Evolutionary conservation across 345 rosid species (phyloP).

Genomic region (Moringa oleifera): DNA sequence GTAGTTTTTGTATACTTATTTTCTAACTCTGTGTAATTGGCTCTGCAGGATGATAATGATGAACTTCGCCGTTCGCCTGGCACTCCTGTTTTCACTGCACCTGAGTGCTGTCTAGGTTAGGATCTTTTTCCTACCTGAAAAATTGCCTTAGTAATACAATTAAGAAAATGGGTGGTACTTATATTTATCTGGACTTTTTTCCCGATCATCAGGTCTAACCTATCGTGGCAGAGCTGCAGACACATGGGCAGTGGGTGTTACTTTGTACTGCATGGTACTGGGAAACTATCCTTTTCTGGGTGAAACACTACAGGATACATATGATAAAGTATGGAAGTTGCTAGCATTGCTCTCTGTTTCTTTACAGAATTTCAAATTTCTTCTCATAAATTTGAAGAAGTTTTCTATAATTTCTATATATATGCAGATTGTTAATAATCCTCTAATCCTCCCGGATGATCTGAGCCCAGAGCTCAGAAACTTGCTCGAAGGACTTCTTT

Average conservation of each 20-base stretch:
- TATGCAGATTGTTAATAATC: constrained; percentile 73
- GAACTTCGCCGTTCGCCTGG: constrained; percentile 98
- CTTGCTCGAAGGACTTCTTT: constrained; percentile 81
- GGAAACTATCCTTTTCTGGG: constrained; percentile 94
- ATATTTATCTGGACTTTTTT: background rate
- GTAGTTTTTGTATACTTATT: background rate
- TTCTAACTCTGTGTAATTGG: constrained; percentile 1
- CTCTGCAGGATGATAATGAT: constrained; percentile 78
- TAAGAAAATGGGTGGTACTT: background rate
- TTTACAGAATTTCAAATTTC: background rate
- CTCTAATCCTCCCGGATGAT: constrained; percentile 56
- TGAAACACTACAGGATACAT: constrained; percentile 90
- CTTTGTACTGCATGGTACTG: constrained; percentile 78
- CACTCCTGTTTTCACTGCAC: constrained; percentile 99
- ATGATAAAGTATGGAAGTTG: constrained; percentile 68
- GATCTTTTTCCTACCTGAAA: constrained; percentile 5
- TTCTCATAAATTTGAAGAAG: background rate
- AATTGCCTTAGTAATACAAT: background rate
- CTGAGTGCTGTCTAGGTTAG: constrained; percentile 94
- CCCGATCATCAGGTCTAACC: constrained; percentile 56
- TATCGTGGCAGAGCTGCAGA: constrained; percentile 91
- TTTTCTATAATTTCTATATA: no score
- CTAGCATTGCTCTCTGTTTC: background rate
- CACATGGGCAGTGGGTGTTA: constrained; percentile 96
- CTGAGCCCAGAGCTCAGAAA: constrained; percentile 63